Conservation (phyloP, 495 filamentous ascomycete genomes). For the Podospora anserina region DNA sequence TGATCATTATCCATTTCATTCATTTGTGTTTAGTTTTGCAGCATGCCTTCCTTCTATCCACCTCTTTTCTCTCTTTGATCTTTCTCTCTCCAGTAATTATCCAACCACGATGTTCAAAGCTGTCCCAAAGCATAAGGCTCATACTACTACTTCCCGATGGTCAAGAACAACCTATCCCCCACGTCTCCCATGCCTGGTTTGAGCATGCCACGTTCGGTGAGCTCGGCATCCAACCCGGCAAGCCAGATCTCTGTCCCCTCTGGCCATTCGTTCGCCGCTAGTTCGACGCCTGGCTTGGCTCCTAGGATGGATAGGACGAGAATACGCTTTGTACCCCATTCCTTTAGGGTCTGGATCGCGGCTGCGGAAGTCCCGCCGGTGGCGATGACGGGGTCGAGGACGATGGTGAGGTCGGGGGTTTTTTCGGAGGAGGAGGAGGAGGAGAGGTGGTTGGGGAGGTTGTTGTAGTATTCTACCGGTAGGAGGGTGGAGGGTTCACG, state of each 20-base stretch:
- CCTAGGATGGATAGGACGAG: conserved; percentile 75
- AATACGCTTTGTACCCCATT: conserved; percentile 85
- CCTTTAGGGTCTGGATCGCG: conserved; percentile 80
- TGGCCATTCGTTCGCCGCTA: conserved; percentile 69
- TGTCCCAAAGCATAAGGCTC: neutral
- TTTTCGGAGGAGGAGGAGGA: conserved; percentile 26
- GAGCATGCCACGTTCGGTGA: conserved; percentile 81
- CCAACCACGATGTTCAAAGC: neutral
- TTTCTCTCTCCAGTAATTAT: neutral
- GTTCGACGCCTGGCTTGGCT: conserved; percentile 60
- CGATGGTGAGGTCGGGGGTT: conserved; percentile 63
- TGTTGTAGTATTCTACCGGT: conserved; percentile 98
- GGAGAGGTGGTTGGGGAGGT: conserved; percentile 71
- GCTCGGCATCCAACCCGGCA: conserved; percentile 69
- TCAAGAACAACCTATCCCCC: conserved; percentile 88
- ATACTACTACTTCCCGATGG: conserved; percentile 72
- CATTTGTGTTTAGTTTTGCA: neutral
- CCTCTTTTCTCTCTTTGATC: neutral
- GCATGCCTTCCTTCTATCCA: neutral
- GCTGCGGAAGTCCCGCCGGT: conserved; percentile 87
- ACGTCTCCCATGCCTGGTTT: conserved; percentile 88
- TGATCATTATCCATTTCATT: neutral
- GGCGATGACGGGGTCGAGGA: conserved; percentile 90
- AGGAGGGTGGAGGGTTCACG: conserved; percentile 79
- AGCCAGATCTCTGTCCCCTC: conserved; percentile 78